Evolutionary conservation across 2,329 filamentous ascomycete genomes (phyloP).

Genomic region (Epicoccum nigrum): DNA sequence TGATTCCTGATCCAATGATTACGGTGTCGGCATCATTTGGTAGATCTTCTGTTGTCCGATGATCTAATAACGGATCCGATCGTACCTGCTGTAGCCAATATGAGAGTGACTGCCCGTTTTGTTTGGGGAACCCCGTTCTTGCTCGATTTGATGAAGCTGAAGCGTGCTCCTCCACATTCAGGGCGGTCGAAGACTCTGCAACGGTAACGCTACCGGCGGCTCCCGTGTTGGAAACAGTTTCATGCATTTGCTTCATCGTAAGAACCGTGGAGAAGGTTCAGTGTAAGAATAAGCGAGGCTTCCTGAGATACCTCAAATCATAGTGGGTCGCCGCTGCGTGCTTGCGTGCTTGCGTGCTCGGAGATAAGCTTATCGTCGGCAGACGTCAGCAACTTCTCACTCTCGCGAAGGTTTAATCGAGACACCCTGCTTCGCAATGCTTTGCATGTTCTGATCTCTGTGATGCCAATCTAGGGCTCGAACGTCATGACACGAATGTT

Average conservation of each 20-base stretch:
- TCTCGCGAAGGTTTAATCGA: too few relatives aligned
- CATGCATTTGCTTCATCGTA: slow-evolving; percentile 18
- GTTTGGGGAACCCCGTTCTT: slow-evolving; percentile 32
- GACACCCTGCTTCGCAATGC: too few relatives aligned
- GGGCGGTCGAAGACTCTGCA: slow-evolving; percentile 13
- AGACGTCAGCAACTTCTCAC: slow-evolving; percentile 1
- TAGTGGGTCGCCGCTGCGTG: slow-evolving; percentile 7
- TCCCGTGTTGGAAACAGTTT: slow-evolving; percentile 5
- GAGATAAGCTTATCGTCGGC: neutral
- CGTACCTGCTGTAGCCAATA: slow-evolving; percentile 40
- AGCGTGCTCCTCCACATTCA: slow-evolving; percentile 30
- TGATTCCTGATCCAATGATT: slow-evolving; percentile 44
- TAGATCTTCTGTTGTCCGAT: slow-evolving; percentile 39
- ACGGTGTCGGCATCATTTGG: slow-evolving; percentile 41
- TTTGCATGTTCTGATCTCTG: rapidly evolving
- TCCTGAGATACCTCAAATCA: neutral
- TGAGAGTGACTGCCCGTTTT: slow-evolving; percentile 33
- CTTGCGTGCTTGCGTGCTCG: slow-evolving; percentile 14
- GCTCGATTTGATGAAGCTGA: slow-evolving; percentile 9
- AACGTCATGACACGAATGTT: too few relatives aligned
- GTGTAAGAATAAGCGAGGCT: neutral
- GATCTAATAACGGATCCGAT: slow-evolving; percentile 31
- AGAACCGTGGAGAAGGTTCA: too few relatives aligned
- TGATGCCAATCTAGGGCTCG: too few relatives aligned
- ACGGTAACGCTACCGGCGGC: slow-evolving; percentile 16